Base-by-base conservation (phyloP, 768 basidiomycete species). In the Tricholoma furcatifolium region DNA sequence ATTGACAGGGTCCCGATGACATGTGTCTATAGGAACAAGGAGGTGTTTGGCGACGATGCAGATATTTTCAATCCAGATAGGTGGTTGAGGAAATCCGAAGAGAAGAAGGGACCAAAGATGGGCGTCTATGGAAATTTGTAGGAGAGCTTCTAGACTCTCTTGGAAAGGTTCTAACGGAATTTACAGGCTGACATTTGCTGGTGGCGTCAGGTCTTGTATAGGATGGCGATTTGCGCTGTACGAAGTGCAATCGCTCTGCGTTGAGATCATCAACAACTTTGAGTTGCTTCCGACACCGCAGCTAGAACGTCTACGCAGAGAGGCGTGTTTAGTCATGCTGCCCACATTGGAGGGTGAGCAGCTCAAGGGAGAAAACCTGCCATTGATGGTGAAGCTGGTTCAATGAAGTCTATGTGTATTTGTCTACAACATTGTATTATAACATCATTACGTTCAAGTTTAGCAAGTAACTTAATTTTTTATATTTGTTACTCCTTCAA, bases 211-310 rank as follows among this genome's bases (percentile, higher is more conserved):
- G 24, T 66, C 74, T 0, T 80, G 77, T 62, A 75, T 80, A 35
- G 78, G 77, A 18, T 80, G 77, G 76, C 64, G 75, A 51, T 80
- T 80, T 53, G 78, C 78, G 4, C 52, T 84, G 1, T 73, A 76
- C 51, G 84, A 87, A 63, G 67, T 84, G 32, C 79, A 84, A 59
- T 66, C 77, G 1, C 75, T 87, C 56, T 71, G 84, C 4, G 74
- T 81, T 6, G 83, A 84, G 61, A 74, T 82, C 34, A 65, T 85
- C 55, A 74, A 76, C 44, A 80, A 82, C 63, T 85, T 86, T 54
- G 77, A 84, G 58, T 73, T 86, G 31, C 61, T 73, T 53, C 72
- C 64, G 4, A 76, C 74, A 1, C 70, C 72, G 15, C 73, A 74
- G 18, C 61, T 76, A 17, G 62, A 66, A 4, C 63, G 70, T 14